Conservation (phyloP, 2,329 filamentous ascomycete genomes). For the Calonectria ilicicola region DNA sequence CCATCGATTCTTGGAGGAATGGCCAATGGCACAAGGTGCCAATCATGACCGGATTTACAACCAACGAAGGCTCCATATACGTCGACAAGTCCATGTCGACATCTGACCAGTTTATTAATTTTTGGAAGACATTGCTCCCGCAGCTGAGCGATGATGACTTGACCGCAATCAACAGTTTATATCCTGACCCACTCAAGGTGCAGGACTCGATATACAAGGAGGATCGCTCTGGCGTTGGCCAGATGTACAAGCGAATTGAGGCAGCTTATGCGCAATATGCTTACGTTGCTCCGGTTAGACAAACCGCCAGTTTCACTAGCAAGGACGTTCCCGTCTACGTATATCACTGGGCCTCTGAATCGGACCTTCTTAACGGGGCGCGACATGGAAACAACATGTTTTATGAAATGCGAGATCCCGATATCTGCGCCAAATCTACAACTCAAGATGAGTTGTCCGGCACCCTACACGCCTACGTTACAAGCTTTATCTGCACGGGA, state of each 20-base stretch:
- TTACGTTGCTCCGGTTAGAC: conserved; percentile 63
- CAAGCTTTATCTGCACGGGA: conserved; percentile 60
- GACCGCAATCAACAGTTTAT: conserved; percentile 65
- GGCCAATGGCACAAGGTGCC: conserved; percentile 45
- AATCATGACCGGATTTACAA: conserved; percentile 77
- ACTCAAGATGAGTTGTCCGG: conserved; percentile 56
- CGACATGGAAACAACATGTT: conserved; percentile 61
- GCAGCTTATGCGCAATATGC: conserved; percentile 67
- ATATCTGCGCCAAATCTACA: conserved; percentile 48
- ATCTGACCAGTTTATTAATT: conserved; percentile 65
- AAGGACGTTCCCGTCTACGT: conserved; percentile 34
- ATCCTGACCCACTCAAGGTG: conserved; percentile 65
- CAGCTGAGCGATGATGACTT: conserved; percentile 65
- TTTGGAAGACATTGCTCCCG: conserved; percentile 72
- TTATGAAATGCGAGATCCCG: conserved; percentile 58
- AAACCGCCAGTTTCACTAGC: conserved; percentile 53
- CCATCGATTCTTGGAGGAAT: conserved; percentile 66
- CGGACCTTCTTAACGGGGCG: conserved; percentile 56
- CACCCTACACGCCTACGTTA: conserved; percentile 59
- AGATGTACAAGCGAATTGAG: conserved; percentile 66
- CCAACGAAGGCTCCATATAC: conserved; percentile 76
- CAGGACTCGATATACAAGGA: conserved; percentile 53
- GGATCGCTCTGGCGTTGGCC: conserved; percentile 53
- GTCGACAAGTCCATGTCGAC: conserved; percentile 63
- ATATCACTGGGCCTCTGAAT: conserved; percentile 59